Base-by-base conservation (phyloP, 345 rosid genomes). In the Geranium rotundifolium region DNA sequence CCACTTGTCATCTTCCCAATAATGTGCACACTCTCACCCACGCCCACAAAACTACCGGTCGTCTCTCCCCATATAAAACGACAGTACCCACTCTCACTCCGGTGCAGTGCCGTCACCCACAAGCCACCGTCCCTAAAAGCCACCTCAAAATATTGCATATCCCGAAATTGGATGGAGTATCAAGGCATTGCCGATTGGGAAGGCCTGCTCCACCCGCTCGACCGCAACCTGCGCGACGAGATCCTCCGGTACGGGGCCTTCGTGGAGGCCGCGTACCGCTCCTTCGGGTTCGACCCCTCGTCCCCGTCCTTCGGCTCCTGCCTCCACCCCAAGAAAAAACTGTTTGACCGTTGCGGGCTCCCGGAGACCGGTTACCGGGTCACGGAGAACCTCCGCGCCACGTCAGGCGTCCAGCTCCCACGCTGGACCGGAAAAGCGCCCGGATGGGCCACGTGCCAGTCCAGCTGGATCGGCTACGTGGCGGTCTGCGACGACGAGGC, bases 381-480 rank as follows among this genome's bases (percentile, higher is more conserved):
- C 8, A 83, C 86, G 19, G 81, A 72, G 69, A 69, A 77, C 54
- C 62, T 85, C 4, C 74, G 74, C 2, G 91, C 81, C 58, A 77
- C 91, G 5, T 77, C 74, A 4, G 70, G 77, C 1, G 67, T 82
- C 52, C 79, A 73, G 66, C 54, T 83, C 58, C 91, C 91, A 14
- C 49, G 72, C 5, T 85, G 84, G 86, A 29, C 70, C 4, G 62
- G 72, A 29, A 50, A 71, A 56, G 81, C 73, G 0, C 84, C 84
- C 0, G 71, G 77, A 27, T 83, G 91, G 88, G 41, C 77, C 56
- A 63, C 83, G 6, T 69, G 70, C 10, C 73, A 64, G 66, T 79
- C 91, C 54, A 81, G 88, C 66, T 81, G 86, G 91, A 77, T 85
- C 14, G 91, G 91, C 17, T 85, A 81, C 73, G 86, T 83, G 66